phyloP scores from a whole-genome alignment of 257 asterid species.

The Lithospermum erythrorhizon region DNA sequence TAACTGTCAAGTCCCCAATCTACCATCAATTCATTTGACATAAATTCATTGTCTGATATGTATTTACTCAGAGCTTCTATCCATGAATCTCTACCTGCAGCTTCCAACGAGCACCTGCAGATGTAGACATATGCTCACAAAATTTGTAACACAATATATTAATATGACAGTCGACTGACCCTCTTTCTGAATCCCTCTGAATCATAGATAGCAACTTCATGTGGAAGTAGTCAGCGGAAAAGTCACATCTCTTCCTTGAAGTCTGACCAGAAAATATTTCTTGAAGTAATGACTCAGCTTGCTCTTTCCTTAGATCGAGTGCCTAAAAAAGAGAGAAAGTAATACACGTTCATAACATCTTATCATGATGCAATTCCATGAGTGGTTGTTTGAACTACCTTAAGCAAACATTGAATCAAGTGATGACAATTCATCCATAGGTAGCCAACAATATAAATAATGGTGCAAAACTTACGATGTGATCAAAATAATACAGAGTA shows the following conservation, averaged over 20 bases:
- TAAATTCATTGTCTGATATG: conserved; percentile 3
- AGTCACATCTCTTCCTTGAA: not conserved
- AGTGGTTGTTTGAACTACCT: not conserved
- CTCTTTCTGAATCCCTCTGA: conserved; percentile 6
- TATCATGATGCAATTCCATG: not conserved
- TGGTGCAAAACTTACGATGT: not conserved
- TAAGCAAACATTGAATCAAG: not conserved
- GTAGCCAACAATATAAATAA: not conserved
- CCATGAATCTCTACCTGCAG: conserved; percentile 18
- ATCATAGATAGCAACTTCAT: conserved; percentile 14
- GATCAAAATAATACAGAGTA: not conserved
- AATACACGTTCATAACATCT: not conserved
- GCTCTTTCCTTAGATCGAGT: conserved; percentile 15
- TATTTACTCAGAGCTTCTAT: conserved; percentile 8
- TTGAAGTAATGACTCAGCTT: conserved; percentile 9
- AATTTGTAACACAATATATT: not conserved
- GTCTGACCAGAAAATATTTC: conserved; percentile 1
- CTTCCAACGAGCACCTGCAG: conserved; percentile 15
- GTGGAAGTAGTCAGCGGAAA: conserved; percentile 10
- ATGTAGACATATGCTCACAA: not conserved
- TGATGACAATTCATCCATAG: not conserved
- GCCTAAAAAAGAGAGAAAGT: conserved; percentile 2
- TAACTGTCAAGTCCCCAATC: conserved; percentile 12
- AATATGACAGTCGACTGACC: conserved; percentile 3
- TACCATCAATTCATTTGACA: conserved; percentile 3